These are phyloP conservation scores for Yamadazyma nakazawae DNA, from an alignment of 805 yeast species.

Conservation along the genomic window DNA sequence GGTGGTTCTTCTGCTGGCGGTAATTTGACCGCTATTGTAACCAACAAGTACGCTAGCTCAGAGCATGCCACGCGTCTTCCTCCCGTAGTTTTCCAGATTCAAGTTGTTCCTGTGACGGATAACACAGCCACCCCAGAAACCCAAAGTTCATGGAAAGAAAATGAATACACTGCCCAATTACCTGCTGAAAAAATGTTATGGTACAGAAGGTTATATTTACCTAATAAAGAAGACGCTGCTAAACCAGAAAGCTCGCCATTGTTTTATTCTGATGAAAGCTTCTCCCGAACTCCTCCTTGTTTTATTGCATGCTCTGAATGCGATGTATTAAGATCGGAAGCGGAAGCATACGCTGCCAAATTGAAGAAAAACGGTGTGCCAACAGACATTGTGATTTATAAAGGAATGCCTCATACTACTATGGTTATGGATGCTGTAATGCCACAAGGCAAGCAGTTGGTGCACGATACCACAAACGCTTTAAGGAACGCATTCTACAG, in stretches of 20 bases:
- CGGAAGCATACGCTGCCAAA: slow-evolving; percentile 40
- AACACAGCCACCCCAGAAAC: slow-evolving; percentile 37
- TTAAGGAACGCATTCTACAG: slow-evolving; percentile 24
- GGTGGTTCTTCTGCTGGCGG: slow-evolving; percentile 51
- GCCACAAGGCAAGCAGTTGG: slow-evolving; percentile 30
- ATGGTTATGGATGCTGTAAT: slow-evolving; percentile 46
- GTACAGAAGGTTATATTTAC: slow-evolving; percentile 42
- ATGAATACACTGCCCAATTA: slow-evolving; percentile 39
- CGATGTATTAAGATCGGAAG: slow-evolving; percentile 45
- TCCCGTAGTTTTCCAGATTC: slow-evolving; percentile 34
- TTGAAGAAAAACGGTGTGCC: slow-evolving; percentile 34
- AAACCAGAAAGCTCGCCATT: slow-evolving; percentile 41
- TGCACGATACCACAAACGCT: slow-evolving; percentile 29
- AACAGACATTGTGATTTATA: slow-evolving; percentile 31
- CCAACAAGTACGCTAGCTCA: slow-evolving; percentile 31
- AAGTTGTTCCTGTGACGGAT: slow-evolving; percentile 45
- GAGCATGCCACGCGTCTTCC: slow-evolving; percentile 23
- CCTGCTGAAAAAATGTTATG: slow-evolving; percentile 46
- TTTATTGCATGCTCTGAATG: slow-evolving; percentile 42
- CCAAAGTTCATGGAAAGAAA: slow-evolving; percentile 36
- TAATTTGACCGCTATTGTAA: slow-evolving; percentile 33
- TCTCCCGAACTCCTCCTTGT: slow-evolving; percentile 38
- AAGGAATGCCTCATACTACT: slow-evolving; percentile 47
- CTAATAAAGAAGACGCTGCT: slow-evolving; percentile 22
- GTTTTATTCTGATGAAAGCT: slow-evolving; percentile 37